Conservation (phyloP, 495 filamentous ascomycete species). For the Diplogelasinospora grovesii region DNA sequence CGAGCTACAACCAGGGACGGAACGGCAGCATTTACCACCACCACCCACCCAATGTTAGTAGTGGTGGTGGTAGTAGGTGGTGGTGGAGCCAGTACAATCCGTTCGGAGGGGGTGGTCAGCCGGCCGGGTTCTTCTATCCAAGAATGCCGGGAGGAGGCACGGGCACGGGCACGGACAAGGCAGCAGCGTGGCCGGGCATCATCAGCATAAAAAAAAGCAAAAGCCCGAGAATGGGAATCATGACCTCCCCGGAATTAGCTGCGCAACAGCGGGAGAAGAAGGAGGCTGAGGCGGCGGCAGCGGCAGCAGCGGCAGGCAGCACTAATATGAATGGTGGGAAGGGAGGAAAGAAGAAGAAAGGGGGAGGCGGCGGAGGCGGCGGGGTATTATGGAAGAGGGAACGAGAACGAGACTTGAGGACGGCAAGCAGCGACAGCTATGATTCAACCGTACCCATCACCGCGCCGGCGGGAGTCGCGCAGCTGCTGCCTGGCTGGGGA, state of each 20-base stretch:
- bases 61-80: background rate
- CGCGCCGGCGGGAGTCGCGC: background rate
- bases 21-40: slow-evolving; percentile 25
- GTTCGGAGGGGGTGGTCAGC: slow-evolving; percentile 28
- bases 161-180: background rate
- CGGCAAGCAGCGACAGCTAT: slow-evolving; percentile 17
- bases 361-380: too few species aligned
- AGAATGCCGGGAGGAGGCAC: slow-evolving; percentile 10
- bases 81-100: slow-evolving; percentile 25
- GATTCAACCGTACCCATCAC: slow-evolving; percentile 13
- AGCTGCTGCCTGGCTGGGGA: slow-evolving; percentile 28
- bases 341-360: too few species aligned
- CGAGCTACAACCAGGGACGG: slow-evolving; percentile 27
- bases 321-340: slow-evolving; percentile 6
- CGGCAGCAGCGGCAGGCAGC: background rate
- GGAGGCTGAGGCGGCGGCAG: background rate
- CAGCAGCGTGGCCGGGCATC: background rate
- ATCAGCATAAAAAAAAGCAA: too few species aligned
- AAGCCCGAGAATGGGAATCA: slow-evolving; percentile 27
- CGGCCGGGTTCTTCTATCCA: slow-evolving; percentile 33
- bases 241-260: slow-evolving; percentile 25
- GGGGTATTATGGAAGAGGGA: too few species aligned
- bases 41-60: background rate
- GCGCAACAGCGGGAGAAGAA: slow-evolving; percentile 9
- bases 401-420: too few species aligned